Evolutionary conservation across 306 rosid species (phyloP), one percentile per base, ranked within the genome.

Genomic region (Luffa acutangula): DNA sequence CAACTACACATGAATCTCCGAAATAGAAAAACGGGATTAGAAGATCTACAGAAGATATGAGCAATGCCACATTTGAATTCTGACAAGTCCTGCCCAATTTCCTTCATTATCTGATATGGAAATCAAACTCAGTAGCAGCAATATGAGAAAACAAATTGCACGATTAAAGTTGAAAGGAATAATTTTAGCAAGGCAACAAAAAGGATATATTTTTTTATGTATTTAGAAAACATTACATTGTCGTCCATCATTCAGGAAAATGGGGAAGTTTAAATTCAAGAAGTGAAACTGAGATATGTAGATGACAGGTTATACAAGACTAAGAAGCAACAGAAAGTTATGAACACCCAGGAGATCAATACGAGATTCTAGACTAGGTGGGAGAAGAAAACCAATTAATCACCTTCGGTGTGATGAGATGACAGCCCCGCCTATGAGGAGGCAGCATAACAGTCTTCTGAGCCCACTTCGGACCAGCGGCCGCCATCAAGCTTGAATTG

Each of bases 61-160:
- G 98, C 98, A 11, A 95, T 89, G 81, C 98, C 98, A 49, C 95
- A 91, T 75, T 90, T 92, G 86, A 95, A 95, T 75, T 87, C 90
- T 37, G 97, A 91, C 82, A 95, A 88, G 78, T 95, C 98, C 25
- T 86, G 81, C 60, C 85, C 93, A 17, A 95, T 91, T 88, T 92
- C 98, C 80, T 88, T 92, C 39, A 85, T 66, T 58, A 94, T 91
- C 96, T 89, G 89, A 75, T 76, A 80, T 8, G 39, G 17, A 51
- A 42, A 31, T 53, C 52, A 78, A 57, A 25, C 15, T 39, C 45
- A 67, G 45, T 15, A 4, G 56, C 49, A n/a, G 66, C 7, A 48
- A 48, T 33, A 14, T 34, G 62, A 80, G 48, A 5, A 57, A 54
- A 56, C 10, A 21, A 15, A 75, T 8, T 18, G 64, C 13, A 52